Evolutionary conservation across 306 rosid species (phyloP), one percentile per base, ranked within the genome.

Genomic region (Quercus wislizeni): DNA sequence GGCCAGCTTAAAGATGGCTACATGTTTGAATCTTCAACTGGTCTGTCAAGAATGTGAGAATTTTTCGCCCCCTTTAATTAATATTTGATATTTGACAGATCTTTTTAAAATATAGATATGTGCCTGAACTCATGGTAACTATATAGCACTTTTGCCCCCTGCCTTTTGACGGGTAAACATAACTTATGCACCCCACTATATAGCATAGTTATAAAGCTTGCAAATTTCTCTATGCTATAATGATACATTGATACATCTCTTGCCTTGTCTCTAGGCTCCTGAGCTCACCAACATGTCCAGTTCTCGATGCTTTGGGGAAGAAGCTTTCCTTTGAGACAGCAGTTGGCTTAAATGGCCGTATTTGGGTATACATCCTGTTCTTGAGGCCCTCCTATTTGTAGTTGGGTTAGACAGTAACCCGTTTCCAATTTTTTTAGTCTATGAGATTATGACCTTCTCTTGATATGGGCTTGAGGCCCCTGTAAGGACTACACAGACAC

Each of bases 301-400:
- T 91, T 76, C 98, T 95, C 52, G 96, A 83, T 15, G 88, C 80
- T 33, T 79, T 95, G n/a, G 99, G 98, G 88, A 92, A 90, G 92
- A 92, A 92, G 80, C 70, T 92, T 84, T 92, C 99, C 49, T 91
- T 92, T 61, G 98, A 95, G 85, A 90, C 84, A 67, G 98, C 97
- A 75, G 83, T 86, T 79, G 98, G 99, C 74, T 78, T 92, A 70
- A 95, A 95, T 74, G 96, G 97, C 72, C 97, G 96, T 63, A 98
- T 88, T 87, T 95, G 98, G 98, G 98, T 91, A 89, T 46, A 65
- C 54, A 38, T 38, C 43, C 43, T 38, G 43, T 71, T 55, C 71
- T 55, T 14, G 56, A 74, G 28, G 9, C 38, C 19, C 58, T 73
- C 70, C 61, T 73, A 58, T 55, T 41, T 69, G 55, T 69, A 12